Percentiles rank a stretch among this genome's conserved stretches.
phyloP scores from a whole-genome alignment of 306 rosid species.

The Datisca glomerata region DNA sequence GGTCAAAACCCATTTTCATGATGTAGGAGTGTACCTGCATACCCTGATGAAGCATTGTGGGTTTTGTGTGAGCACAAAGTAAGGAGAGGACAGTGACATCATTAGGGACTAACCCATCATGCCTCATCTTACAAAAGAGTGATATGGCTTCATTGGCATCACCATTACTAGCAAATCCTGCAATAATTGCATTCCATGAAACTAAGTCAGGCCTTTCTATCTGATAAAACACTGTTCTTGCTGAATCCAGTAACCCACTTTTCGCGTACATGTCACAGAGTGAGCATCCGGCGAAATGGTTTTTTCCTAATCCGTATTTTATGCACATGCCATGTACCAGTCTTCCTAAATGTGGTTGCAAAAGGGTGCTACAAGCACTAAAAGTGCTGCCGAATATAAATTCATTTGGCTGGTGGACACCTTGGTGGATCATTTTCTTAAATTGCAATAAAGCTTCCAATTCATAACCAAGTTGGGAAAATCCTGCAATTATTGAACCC shows the following conservation, averaged over 20 bases:
- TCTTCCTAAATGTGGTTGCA: slow-evolving; percentile 51
- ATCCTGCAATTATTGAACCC: slow-evolving; percentile 69
- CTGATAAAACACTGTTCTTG: slow-evolving; percentile 35
- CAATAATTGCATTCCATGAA: slow-evolving; percentile 68
- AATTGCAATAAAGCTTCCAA: slow-evolving; percentile 50
- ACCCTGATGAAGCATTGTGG: slow-evolving; percentile 42
- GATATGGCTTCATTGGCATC: slow-evolving; percentile 36
- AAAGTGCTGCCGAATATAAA: slow-evolving; percentile 55
- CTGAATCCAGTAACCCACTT: slow-evolving; percentile 34
- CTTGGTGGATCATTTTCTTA: slow-evolving; percentile 45
- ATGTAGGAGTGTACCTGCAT: slow-evolving; percentile 54
- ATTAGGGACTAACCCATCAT: slow-evolving; percentile 33
- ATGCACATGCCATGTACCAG: slow-evolving; percentile 54
- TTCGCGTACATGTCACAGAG: slow-evolving; percentile 76
- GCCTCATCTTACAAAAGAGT: slow-evolving; percentile 43
- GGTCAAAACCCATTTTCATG: slow-evolving; percentile 33
- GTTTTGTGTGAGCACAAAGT: slow-evolving; percentile 45
- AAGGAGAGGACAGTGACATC: slow-evolving; percentile 44
- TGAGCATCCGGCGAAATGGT: slow-evolving; percentile 63
- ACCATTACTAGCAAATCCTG: slow-evolving; percentile 37
- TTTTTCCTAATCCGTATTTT: slow-evolving; percentile 52
- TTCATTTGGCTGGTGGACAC: slow-evolving; percentile 49
- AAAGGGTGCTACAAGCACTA: slow-evolving; percentile 54
- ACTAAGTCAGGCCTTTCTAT: slow-evolving; percentile 59
- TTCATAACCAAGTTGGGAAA: slow-evolving; percentile 51